These are phyloP conservation scores for Echium plantagineum DNA, from an alignment of 257 asterid genomes.

Conservation along the genomic window DNA sequence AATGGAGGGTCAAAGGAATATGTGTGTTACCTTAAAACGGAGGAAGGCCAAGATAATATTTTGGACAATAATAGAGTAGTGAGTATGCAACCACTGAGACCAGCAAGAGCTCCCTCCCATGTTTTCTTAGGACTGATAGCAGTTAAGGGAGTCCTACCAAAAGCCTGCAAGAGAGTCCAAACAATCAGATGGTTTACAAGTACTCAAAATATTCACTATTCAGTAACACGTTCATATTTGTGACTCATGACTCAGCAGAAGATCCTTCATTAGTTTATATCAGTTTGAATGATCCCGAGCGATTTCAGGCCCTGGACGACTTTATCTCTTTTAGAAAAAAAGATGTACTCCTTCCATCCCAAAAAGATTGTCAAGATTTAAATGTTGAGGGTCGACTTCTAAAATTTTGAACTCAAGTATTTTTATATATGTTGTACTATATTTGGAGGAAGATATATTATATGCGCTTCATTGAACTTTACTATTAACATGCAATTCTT, in stretches of 20 bases:
- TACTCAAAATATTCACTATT: slow-evolving; percentile 5
- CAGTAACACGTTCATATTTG: not conserved
- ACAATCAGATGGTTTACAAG: slow-evolving; percentile 6
- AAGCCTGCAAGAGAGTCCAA: slow-evolving; percentile 43
- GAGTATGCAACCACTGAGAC: slow-evolving; percentile 76
- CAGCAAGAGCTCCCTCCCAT: slow-evolving; percentile 93
- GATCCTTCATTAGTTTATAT: not conserved
- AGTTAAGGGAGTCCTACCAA: slow-evolving; percentile 92
- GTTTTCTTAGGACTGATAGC: slow-evolving; percentile 92
- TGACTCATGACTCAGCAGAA: not conserved
- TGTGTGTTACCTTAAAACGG: slow-evolving; percentile 42
- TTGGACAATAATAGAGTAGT: slow-evolving; percentile 62
- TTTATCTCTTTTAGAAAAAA: too few relatives aligned
- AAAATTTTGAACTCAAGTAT: too few relatives aligned
- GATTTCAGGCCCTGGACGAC: too few relatives aligned
- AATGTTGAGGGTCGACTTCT: too few relatives aligned
- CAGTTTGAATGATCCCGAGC: too few relatives aligned
- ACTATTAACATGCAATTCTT: not conserved
- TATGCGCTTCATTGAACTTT: not conserved
- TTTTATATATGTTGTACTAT: too few relatives aligned
- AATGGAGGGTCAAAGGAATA: not conserved
- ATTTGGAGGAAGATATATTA: too few relatives aligned
- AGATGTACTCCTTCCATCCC: not conserved
- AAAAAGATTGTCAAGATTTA: too few relatives aligned
- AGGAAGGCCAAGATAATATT: slow-evolving; percentile 68